Evolutionary conservation across 2,329 filamentous ascomycete genomes (phyloP).

Genomic region (Venturia asperata): DNA sequence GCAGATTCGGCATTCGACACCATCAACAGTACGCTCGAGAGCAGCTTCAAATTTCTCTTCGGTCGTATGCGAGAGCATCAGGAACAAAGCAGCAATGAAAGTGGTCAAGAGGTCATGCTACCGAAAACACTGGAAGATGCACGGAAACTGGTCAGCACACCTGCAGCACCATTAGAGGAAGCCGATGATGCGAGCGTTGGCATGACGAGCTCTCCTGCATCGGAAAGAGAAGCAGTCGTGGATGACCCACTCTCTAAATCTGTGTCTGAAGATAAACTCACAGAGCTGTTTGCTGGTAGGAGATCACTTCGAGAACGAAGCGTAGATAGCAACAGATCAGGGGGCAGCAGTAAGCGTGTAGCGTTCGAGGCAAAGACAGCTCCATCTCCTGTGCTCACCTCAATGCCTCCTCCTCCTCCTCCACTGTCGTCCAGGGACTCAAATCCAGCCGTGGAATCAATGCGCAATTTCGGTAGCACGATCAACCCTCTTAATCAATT

Average conservation of each 20-base stretch:
- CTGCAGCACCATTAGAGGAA: constrained; percentile 41
- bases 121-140: constrained; percentile 93
- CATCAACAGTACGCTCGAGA: constrained; percentile 82
- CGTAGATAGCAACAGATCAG: constrained; percentile 60
- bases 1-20: constrained; percentile 90
- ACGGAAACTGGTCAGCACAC: constrained; percentile 74
- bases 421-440: constrained; percentile 1
- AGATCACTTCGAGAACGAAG: constrained; percentile 60
- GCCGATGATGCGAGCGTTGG: constrained; percentile 50
- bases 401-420: constrained; percentile 31
- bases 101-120: constrained; percentile 41
- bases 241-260: constrained; percentile 19
- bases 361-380: constrained; percentile 32
- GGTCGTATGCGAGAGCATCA: constrained; percentile 74
- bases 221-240: constrained; percentile 23
- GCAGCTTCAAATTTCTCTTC: constrained; percentile 88
- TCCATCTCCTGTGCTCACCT: constrained; percentile 20
- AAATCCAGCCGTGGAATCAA: constrained; percentile 61
- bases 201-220: constrained; percentile 45
- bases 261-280: constrained; percentile 32
- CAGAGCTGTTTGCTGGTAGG: constrained; percentile 61
- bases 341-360: constrained; percentile 55
- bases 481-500: constrained; percentile 78
- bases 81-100: constrained; percentile 36
- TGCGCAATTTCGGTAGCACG: constrained; percentile 71